Evolutionary conservation across 2,329 filamentous ascomycete genomes (phyloP).

Genomic region (Plectosphaerella sp.): DNA sequence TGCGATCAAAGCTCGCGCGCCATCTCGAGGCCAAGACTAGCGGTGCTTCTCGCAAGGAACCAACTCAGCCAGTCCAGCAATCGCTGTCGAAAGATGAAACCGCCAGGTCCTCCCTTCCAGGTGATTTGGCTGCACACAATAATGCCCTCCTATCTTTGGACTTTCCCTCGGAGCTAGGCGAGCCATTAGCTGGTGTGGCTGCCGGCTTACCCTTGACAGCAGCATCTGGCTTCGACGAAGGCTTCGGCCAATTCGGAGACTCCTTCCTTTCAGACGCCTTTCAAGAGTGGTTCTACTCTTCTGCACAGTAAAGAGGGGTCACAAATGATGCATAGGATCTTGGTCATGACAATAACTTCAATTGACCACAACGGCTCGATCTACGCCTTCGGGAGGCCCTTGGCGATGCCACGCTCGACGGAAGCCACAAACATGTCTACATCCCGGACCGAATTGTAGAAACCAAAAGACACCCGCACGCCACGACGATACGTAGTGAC

Average conservation of each 20-base stretch:
- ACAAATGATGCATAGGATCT: background rate
- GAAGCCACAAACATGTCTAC: slow-evolving; percentile 3
- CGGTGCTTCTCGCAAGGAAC: background rate
- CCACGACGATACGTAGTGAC: slow-evolving; percentile 19
- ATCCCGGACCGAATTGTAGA: slow-evolving; percentile 16
- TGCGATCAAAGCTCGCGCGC: background rate
- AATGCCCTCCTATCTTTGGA: background rate
- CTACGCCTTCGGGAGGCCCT: background rate
- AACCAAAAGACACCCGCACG: slow-evolving; percentile 19
- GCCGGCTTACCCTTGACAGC: background rate
- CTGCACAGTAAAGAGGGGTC: too few species aligned
- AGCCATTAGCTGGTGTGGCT: background rate
- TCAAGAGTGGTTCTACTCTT: background rate
- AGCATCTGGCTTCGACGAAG: background rate
- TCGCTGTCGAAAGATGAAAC: background rate
- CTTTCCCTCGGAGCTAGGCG: background rate
- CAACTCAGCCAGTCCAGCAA: background rate
- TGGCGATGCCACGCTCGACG: background rate
- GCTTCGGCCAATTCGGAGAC: background rate
- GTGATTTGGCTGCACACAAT: background rate
- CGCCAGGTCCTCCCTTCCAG: background rate
- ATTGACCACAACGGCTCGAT: too few species aligned
- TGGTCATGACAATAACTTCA: background rate
- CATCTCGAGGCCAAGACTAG: background rate
- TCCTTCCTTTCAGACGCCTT: background rate